Conservation (phyloP, 495 filamentous ascomycete genomes). For the Trichoderma gamsii region DNA sequence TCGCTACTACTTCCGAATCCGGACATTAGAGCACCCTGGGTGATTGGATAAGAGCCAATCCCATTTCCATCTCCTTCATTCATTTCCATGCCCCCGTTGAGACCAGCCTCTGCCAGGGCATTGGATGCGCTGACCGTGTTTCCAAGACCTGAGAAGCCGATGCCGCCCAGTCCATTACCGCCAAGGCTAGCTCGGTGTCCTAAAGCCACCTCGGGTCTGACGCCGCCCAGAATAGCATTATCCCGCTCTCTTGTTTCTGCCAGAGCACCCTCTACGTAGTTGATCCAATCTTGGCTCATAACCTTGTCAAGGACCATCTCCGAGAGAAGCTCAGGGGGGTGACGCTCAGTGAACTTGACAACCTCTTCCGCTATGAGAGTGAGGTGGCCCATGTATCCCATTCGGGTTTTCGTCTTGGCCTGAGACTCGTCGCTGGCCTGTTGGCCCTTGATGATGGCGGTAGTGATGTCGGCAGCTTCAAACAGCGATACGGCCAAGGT, state of each 20-base stretch:
- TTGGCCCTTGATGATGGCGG: conserved; percentile 87
- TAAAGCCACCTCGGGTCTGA: conserved; percentile 80
- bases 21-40: conserved; percentile 67
- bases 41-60: conserved; percentile 60
- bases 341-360: conserved; percentile 94
- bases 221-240: conserved; percentile 96
- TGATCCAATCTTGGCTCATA: conserved; percentile 80
- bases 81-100: conserved; percentile 67
- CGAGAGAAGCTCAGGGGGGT: conserved; percentile 80
- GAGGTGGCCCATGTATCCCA: conserved; percentile 98
- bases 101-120: conserved; percentile 70
- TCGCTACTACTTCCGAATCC: conserved; percentile 95
- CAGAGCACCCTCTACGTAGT: conserved; percentile 90
- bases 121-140: conserved; percentile 54
- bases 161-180: conserved; percentile 28
- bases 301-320: conserved; percentile 82
- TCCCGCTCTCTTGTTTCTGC: conserved; percentile 93
- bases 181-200: conserved; percentile 35
- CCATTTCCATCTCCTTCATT: conserved; percentile 59
- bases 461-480: conserved; percentile 80
- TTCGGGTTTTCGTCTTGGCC: conserved; percentile 71
- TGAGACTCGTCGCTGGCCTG: conserved; percentile 78
- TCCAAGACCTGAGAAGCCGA: conserved; percentile 41
- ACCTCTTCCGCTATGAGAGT: conserved; percentile 98
- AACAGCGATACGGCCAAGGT: conserved; percentile 91